A percentile compares a stretch with the other conserved stretches of the same genome.
Conservation (phyloP, 78 protist species). For the Protostelium mycophagum region DNA sequence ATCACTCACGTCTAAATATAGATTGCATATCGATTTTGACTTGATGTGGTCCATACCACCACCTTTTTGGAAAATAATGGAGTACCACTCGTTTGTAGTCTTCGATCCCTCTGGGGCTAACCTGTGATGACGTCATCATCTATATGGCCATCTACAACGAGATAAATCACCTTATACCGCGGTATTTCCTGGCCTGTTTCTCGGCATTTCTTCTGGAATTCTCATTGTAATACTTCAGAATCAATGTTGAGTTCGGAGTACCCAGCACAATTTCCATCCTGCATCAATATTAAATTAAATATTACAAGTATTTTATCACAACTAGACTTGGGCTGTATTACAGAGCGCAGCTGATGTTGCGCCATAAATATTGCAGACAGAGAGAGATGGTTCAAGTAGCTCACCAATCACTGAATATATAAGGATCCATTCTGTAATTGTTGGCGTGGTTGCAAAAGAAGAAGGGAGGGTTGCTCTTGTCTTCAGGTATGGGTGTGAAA, state of each 20-base stretch:
- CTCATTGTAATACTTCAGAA: neutral
- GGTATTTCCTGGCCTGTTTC: neutral
- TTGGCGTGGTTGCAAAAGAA: neutral
- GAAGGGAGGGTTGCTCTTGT: neutral
- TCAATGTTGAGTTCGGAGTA: neutral
- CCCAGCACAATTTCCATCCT: neutral
- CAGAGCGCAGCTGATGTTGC: too few relatives aligned
- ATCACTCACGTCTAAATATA: neutral
- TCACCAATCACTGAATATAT: neutral
- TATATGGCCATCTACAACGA: neutral
- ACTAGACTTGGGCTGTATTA: too few relatives aligned
- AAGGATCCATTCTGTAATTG: neutral
- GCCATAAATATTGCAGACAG: too few relatives aligned
- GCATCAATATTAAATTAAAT: too few relatives aligned
- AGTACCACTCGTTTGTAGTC: neutral
- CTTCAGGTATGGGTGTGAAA: neutral
- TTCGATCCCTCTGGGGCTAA: neutral
- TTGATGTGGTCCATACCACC: neutral
- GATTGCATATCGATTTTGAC: neutral
- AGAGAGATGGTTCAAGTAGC: neutral
- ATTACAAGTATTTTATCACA: too few relatives aligned
- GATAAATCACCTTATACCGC: neutral
- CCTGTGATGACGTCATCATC: neutral
- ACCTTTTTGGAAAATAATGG: neutral
- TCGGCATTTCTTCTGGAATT: neutral